phyloP scores from a whole-genome alignment of 2,329 filamentous ascomycete genomes.

The Sphaerulina musiva region DNA sequence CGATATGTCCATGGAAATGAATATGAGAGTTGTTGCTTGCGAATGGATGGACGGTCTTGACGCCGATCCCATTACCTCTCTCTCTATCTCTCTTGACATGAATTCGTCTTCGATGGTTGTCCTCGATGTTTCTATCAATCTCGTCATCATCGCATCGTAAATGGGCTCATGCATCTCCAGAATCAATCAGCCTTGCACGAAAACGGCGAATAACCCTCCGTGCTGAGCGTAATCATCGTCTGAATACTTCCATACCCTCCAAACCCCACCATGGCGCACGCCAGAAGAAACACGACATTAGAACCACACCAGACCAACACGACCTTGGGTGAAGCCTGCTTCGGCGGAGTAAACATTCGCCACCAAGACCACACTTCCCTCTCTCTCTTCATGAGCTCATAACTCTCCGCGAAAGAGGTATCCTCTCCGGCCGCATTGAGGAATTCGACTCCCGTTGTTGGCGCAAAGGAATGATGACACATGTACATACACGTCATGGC shows the following conservation, averaged over 20 bases:
- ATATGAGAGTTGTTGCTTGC: too few relatives aligned
- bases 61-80: too few relatives aligned
- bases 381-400: not conserved
- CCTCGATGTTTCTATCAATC: too few relatives aligned
- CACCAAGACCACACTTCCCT: conserved; percentile 6
- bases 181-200: not conserved
- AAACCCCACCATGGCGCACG: conserved; percentile 3
- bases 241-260: conserved; percentile 11
- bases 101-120: not conserved
- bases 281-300: conserved; percentile 1
- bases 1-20: too few relatives aligned
- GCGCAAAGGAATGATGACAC: conserved; percentile 5
- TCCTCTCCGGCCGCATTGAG: not conserved
- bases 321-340: not conserved
- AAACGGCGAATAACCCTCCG: conserved; percentile 6
- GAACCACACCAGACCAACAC: not conserved
- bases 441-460: not conserved
- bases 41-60: too few relatives aligned
- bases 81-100: too few relatives aligned
- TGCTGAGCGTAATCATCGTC: conserved; percentile 10
- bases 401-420: not conserved
- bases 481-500: conserved; percentile 19
- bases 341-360: conserved; percentile 3
- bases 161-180: not conserved
- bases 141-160: too few relatives aligned